phyloP scores from a whole-genome alignment of 1,284 basidiomycete genomes.

The Afroboletus lepidellus region DNA sequence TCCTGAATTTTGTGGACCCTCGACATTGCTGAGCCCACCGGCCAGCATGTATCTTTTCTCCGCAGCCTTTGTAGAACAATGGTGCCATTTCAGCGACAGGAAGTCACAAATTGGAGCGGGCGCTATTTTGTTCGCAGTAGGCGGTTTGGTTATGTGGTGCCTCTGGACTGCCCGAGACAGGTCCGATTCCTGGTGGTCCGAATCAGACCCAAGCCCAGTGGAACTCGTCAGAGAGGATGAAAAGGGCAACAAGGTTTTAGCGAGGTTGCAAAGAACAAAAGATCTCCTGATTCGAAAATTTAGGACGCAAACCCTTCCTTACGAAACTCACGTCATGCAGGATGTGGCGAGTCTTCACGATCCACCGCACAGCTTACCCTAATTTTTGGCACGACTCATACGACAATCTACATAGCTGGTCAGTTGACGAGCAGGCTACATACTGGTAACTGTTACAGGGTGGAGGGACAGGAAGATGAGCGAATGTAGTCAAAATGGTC shows the following conservation, averaged over 20 bases:
- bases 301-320: not conserved
- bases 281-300: not conserved
- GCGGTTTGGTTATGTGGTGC: slow-evolving; percentile 22
- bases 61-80: slow-evolving; percentile 29
- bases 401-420: not conserved
- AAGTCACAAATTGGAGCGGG: slow-evolving; percentile 7
- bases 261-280: not conserved
- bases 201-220: slow-evolving; percentile 13
- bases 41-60: slow-evolving; percentile 32
- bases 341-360: not conserved
- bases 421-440: not conserved
- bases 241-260: too few relatives aligned
- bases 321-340: slow-evolving; percentile 10
- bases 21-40: not conserved
- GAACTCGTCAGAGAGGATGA: not conserved
- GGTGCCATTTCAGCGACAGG: slow-evolving; percentile 13
- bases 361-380: not conserved
- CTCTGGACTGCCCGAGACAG: slow-evolving; percentile 25
- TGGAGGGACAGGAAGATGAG: too few relatives aligned
- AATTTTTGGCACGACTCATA: not conserved
- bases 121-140: slow-evolving; percentile 1
- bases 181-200: slow-evolving; percentile 27
- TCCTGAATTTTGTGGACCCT: not conserved
- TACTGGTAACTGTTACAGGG: too few relatives aligned
- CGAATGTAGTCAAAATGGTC: not conserved